These are phyloP conservation scores for Tinospora cordifolia DNA, from an alignment of 164 flowering plant species.

Conservation along the genomic window DNA sequence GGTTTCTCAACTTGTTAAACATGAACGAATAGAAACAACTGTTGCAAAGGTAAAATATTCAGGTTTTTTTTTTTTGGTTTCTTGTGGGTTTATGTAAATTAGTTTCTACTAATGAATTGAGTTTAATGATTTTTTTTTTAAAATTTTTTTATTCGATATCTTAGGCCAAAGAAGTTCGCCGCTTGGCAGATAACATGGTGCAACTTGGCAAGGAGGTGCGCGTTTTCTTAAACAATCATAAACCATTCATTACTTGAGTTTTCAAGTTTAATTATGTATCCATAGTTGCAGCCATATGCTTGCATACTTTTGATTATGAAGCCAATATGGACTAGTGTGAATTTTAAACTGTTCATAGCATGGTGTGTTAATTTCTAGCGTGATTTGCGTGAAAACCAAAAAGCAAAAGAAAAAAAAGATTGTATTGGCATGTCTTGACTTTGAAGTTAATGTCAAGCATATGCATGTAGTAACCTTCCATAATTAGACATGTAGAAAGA, in stretches of 20 bases:
- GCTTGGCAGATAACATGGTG: constrained; percentile 91
- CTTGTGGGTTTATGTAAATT: no score
- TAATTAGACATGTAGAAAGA: neutral
- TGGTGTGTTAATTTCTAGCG: neutral
- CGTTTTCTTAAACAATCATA: neutral
- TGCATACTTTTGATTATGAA: neutral
- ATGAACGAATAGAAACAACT: constrained; percentile 91
- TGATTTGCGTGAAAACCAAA: neutral
- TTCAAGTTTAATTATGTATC: neutral
- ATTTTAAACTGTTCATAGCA: neutral
- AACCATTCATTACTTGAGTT: neutral
- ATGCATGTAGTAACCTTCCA: neutral
- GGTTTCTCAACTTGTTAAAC: constrained; percentile 94
- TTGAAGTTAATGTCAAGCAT: neutral
- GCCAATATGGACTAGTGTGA: no score
- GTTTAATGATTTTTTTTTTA: neutral
- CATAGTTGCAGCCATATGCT: neutral
- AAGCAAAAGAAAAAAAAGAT: neutral
- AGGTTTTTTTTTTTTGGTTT: neutral
- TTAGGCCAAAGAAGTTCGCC: constrained; percentile 84
- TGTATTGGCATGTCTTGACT: neutral
- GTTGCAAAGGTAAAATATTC: constrained; percentile 59
- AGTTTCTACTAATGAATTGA: neutral
- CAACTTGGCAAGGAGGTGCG: constrained; percentile 85
- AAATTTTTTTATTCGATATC: constrained; percentile 5